A percentile compares a stretch with the other conserved stretches of the same genome.
These are phyloP conservation scores for Claviceps sp. DNA, from an alignment of 2,329 filamentous ascomycete genomes.

Conservation along the genomic window DNA sequence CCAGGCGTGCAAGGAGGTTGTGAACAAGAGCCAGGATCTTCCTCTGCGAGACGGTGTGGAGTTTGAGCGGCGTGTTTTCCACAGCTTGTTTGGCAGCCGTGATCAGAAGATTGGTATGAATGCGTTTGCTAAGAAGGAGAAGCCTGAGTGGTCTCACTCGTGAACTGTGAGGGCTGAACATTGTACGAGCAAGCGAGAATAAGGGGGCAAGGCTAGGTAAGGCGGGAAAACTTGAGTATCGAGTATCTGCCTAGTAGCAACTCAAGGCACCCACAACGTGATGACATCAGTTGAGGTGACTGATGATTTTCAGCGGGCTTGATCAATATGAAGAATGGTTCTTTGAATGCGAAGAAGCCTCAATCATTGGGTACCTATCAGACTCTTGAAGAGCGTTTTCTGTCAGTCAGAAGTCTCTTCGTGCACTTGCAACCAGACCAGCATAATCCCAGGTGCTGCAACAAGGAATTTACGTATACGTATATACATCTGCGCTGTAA, in stretches of 20 bases:
- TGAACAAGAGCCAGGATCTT: conserved; percentile 96
- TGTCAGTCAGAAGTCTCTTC: background rate
- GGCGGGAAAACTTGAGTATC: background rate
- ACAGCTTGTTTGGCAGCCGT: conserved; percentile 80
- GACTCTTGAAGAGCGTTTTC: too few species aligned
- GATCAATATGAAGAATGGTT: too few species aligned
- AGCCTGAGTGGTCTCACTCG: conserved; percentile 78
- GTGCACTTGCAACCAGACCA: background rate
- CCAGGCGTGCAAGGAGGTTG: conserved; percentile 89
- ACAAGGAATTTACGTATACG: too few species aligned
- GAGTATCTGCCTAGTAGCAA: background rate
- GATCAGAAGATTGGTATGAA: conserved; percentile 97
- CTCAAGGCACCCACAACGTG: background rate
- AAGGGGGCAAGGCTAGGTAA: background rate
- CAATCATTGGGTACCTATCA: too few species aligned
- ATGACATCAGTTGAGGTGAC: too few species aligned
- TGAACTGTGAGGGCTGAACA: conserved; percentile 23
- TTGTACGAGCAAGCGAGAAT: too few species aligned
- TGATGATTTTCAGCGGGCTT: too few species aligned
- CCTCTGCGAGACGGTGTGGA: conserved; percentile 81
- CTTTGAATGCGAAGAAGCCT: too few species aligned
- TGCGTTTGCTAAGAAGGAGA: conserved; percentile 90
- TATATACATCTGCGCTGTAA: too few species aligned
- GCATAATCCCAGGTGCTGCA: too few species aligned
- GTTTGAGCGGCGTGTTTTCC: conserved; percentile 87